Evolutionary conservation across 805 yeast genomes (phyloP), one percentile per base, ranked within the genome.

Genomic region (Saturnispora serradocipensis): DNA sequence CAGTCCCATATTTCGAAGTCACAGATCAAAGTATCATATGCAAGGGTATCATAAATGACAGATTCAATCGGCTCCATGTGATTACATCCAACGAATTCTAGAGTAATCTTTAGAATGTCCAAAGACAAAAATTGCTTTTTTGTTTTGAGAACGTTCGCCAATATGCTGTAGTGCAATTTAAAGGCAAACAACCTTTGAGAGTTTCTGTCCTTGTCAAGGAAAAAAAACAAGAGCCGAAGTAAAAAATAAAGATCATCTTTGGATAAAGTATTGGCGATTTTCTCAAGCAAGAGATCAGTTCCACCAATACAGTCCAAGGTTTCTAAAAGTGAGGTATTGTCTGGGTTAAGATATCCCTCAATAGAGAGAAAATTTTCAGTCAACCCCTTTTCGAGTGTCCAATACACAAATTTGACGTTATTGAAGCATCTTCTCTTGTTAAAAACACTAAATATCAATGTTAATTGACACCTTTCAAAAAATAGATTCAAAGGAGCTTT

Each of bases 1-100:
- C 66, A 67, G 51, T 71, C 71, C 79, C 87, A 83, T 20, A 79
- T 68, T 50, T 80, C 84, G 54, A 84, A 73, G 54, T 87, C 89
- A 18, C 81, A 71, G 38, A 86, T 71, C 43, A 88, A 62, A 1
- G 72, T 65, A 35, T 78, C 72, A 60, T 84, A 88, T 0, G 84
- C 84, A 2, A 66, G 53, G 0, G 76, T 72, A 56, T 85, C 81
- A 7, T 70, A 67, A 1, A 88, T 69, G 2, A 82, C 62, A 0
- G 91, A 82, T 7, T 80, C 79, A 34, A 69, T 65, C 0, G 85
- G 80, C 35, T 76, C 67, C 1, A 59, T 53, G 35, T 69, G 70
- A 56, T 80, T 72, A 63, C 78, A 82, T 0, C 93, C 95, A 43
- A 77, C 72, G 60, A 72, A 76, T 4, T 62, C 67, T 7, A 84